phyloP scores from a whole-genome alignment of 2,329 filamentous ascomycete genomes.

The Fusarium luffae region DNA sequence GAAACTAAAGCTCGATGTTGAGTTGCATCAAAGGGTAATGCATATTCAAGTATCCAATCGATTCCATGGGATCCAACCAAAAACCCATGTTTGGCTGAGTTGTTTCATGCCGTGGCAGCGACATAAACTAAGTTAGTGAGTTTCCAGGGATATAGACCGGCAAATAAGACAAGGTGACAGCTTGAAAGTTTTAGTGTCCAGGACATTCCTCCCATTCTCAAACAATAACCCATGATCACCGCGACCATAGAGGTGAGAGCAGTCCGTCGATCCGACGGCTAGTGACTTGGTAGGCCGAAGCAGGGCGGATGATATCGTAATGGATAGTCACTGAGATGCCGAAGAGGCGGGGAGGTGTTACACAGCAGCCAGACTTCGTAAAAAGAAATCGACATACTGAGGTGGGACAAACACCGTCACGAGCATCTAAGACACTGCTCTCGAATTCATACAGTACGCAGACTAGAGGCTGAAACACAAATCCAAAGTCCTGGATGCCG shows the following conservation, averaged over 20 bases:
- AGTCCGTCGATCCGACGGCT: constrained; percentile 24
- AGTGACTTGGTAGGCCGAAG: constrained; percentile 13
- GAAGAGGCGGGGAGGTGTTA: constrained; percentile 11
- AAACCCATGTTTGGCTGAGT: constrained; percentile 24
- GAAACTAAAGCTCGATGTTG: constrained; percentile 17
- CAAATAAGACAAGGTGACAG: constrained; percentile 2
- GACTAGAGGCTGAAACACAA: constrained; percentile 21
- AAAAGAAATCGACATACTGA: background rate
- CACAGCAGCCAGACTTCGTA: constrained; percentile 15
- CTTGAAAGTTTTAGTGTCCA: constrained; percentile 2
- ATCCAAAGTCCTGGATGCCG: constrained; percentile 10
- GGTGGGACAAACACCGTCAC: constrained; percentile 25
- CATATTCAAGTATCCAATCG: constrained; percentile 16
- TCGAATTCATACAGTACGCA: background rate
- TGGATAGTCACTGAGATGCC: constrained; percentile 15
- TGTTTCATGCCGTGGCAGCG: constrained; percentile 31
- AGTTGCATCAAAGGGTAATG: constrained; percentile 20
- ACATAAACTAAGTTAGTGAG: constrained; percentile 15
- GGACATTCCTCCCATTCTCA: constrained; percentile 20
- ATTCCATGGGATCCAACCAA: background rate
- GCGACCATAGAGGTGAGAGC: background rate
- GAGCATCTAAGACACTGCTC: constrained; percentile 26
- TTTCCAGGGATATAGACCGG: constrained; percentile 1
- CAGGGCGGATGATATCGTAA: constrained; percentile 11
- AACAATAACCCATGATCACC: constrained; percentile 4